Conservation (phyloP, 1,139 yeast species). For the Saccharomycopsis phalli region DNA sequence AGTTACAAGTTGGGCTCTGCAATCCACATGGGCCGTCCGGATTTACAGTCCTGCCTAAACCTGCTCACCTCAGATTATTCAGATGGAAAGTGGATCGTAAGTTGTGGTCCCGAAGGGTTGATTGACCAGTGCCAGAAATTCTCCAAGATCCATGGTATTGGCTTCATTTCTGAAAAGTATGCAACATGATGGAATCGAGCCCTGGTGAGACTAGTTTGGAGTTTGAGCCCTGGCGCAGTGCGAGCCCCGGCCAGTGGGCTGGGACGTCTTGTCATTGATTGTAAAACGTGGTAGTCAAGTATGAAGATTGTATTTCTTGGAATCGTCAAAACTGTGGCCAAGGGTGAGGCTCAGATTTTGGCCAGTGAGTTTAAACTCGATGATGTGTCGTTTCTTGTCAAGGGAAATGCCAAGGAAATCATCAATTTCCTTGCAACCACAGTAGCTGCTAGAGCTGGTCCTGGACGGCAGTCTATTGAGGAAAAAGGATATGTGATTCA, state of each 20-base stretch:
- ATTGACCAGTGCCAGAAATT: slow-evolving; percentile 39
- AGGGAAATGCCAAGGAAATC: slow-evolving; percentile 67
- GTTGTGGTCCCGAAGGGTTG: slow-evolving; percentile 60
- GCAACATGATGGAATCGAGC: slow-evolving; percentile 8
- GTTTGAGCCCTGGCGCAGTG: no score
- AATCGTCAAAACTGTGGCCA: slow-evolving; percentile 55
- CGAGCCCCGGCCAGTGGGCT: no score
- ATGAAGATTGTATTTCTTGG: no score
- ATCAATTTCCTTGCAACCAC: slow-evolving; percentile 93
- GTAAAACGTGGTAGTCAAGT: no score
- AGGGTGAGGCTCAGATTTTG: slow-evolving; percentile 57
- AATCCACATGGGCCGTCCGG: slow-evolving; percentile 34
- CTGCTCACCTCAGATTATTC: neutral
- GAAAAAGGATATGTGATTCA: slow-evolving; percentile 82
- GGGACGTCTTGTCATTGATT: no score
- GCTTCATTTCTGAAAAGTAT: slow-evolving; percentile 35
- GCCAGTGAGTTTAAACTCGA: slow-evolving; percentile 74
- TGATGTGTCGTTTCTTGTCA: slow-evolving; percentile 82
- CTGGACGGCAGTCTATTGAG: slow-evolving; percentile 91
- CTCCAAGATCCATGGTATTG: slow-evolving; percentile 33
- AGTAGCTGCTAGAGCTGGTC: slow-evolving; percentile 75
- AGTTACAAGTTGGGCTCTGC: no score
- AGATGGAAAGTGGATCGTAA: slow-evolving; percentile 41
- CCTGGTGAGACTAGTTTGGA: no score
- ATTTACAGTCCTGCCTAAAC: slow-evolving; percentile 28